Evolutionary conservation across 2,329 filamentous ascomycete species (phyloP).

Genomic region (Ophioceras dolichostomum): DNA sequence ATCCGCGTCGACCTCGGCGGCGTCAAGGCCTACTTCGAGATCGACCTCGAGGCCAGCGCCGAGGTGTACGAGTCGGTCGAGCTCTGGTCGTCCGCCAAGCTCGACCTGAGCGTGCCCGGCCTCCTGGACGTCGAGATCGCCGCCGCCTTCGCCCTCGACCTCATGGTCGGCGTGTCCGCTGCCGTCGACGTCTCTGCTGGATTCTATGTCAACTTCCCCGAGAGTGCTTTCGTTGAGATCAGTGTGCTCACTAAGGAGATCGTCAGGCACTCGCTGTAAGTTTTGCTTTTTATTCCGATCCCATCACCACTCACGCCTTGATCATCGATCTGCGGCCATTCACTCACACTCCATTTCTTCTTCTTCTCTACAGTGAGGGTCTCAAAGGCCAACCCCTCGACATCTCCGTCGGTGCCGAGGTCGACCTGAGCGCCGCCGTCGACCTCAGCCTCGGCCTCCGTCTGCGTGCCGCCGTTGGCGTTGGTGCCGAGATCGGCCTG

Average conservation of each 20-base stretch:
- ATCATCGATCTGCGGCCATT: too few species aligned
- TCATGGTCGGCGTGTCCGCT: conserved; percentile 13
- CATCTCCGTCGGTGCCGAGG: conserved; percentile 7
- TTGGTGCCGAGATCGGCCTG: conserved; percentile 11
- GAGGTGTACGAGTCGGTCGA: conserved; percentile 10
- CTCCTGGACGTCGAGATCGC: conserved; percentile 11
- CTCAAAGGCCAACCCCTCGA: conserved; percentile 13
- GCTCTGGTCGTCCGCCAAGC: conserved; percentile 10
- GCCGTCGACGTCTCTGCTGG: conserved; percentile 13
- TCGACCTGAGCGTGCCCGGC: conserved; percentile 12
- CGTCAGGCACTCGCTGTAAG: conserved; percentile 8
- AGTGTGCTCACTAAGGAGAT: conserved; percentile 13
- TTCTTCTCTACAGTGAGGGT: conserved; percentile 5
- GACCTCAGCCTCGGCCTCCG: conserved; percentile 14
- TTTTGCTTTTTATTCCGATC: too few species aligned
- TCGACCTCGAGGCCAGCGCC: conserved; percentile 13
- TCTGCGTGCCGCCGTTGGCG: conserved; percentile 14
- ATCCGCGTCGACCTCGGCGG: conserved; percentile 12
- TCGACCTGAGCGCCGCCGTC: conserved; percentile 13
- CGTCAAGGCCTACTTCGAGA: conserved; percentile 13
- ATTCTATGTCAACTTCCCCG: conserved; percentile 15
- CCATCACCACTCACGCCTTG: too few species aligned
- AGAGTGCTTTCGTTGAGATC: conserved; percentile 14
- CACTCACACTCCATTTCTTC: too few species aligned
- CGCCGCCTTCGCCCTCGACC: conserved; percentile 15